A percentile compares a stretch with the other conserved stretches of the same genome.
Conservation (phyloP, 2,329 filamentous ascomycete genomes). For the Lizonia empirigonia region DNA sequence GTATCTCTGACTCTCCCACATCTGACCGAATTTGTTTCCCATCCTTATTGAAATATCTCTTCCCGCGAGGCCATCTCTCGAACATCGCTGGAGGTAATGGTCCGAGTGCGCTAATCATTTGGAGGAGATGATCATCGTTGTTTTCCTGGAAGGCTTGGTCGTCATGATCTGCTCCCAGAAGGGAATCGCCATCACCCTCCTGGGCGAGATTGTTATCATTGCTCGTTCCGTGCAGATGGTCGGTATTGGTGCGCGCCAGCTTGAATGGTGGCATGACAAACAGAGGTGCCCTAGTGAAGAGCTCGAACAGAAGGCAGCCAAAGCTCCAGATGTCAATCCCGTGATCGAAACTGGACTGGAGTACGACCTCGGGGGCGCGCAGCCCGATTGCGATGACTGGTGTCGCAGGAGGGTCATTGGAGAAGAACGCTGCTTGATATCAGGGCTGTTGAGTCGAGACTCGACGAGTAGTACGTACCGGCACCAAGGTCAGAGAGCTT, state of each 20-base stretch:
- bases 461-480: slow-evolving; percentile 10
- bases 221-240: slow-evolving; percentile 14
- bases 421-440: slow-evolving; percentile 10
- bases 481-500: slow-evolving; percentile 14
- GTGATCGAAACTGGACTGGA: slow-evolving; percentile 2
- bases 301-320: slow-evolving; percentile 4
- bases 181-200: slow-evolving; percentile 12
- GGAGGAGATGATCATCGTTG: slow-evolving; percentile 13
- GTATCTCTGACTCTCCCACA: slow-evolving; percentile 15
- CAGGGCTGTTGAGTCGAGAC: slow-evolving; percentile 7
- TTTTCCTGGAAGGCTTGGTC: slow-evolving; percentile 12
- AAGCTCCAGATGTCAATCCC: slow-evolving; percentile 4
- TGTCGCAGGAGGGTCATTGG: slow-evolving; percentile 7
- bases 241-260: slow-evolving; percentile 10
- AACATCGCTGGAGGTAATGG: slow-evolving; percentile 14
- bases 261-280: slow-evolving; percentile 13
- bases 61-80: slow-evolving; percentile 13
- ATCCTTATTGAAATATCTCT: slow-evolving; percentile 17
- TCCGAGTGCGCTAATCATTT: slow-evolving; percentile 13
- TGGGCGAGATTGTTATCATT: slow-evolving; percentile 13
- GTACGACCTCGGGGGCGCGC: slow-evolving; percentile 7
- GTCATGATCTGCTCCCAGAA: slow-evolving; percentile 12
- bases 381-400: slow-evolving; percentile 7
- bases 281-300: slow-evolving; percentile 8
- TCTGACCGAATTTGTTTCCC: slow-evolving; percentile 13